phyloP scores from a whole-genome alignment of 495 filamentous ascomycete genomes.

The Hypoxylon rickii region DNA sequence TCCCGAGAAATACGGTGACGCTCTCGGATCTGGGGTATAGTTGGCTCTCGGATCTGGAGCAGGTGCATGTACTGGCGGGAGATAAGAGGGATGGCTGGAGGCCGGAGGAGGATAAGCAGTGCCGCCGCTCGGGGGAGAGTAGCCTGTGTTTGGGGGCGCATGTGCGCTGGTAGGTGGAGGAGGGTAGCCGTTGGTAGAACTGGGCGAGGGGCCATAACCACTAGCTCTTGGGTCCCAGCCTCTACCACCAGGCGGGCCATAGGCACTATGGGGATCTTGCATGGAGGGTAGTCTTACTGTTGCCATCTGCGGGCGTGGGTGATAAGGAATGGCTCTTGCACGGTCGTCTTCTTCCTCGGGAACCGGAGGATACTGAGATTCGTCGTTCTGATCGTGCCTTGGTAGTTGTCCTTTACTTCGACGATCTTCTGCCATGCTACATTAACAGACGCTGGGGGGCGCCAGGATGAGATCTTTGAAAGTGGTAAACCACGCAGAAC shows the following conservation, averaged over 20 bases:
- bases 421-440: conserved; percentile 52
- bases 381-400: conserved; percentile 42
- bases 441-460: conserved; percentile 31
- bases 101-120: conserved; percentile 28
- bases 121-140: conserved; percentile 30
- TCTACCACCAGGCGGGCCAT: conserved; percentile 24
- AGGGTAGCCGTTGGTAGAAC: conserved; percentile 34
- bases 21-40: conserved; percentile 29
- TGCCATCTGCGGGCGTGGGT: conserved; percentile 37
- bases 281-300: conserved; percentile 46
- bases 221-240: conserved; percentile 23
- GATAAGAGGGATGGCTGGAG: conserved; percentile 28
- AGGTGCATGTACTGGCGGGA: conserved; percentile 31
- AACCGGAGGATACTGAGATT: conserved; percentile 54
- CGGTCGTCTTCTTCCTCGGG: conserved; percentile 53
- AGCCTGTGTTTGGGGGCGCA: conserved; percentile 16
- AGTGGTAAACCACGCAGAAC: conserved; percentile 18
- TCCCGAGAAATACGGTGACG: conserved; percentile 18
- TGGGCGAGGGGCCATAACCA: conserved; percentile 31
- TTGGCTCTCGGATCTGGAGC: conserved; percentile 27
- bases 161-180: conserved; percentile 27
- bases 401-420: conserved; percentile 44
- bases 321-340: conserved; percentile 42
- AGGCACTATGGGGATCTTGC: conserved; percentile 35
- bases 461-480: conserved; percentile 30